Evolutionary conservation across 176 grass and related monocot genomes (phyloP).

Genomic region (Urochloa ruziziensis): DNA sequence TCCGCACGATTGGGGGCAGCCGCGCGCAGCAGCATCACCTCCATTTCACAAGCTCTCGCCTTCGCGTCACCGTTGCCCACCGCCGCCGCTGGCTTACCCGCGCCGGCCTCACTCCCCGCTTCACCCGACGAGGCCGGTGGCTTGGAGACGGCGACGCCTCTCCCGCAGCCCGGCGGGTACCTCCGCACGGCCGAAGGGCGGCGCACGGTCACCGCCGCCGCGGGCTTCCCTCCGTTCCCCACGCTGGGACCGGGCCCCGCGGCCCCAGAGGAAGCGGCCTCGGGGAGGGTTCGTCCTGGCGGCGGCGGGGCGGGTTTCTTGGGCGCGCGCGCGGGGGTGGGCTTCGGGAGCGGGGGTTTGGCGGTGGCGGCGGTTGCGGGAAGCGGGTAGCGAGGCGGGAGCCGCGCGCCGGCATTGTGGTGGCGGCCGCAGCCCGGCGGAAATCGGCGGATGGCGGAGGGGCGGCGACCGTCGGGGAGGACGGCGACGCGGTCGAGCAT

Average conservation of each 20-base stretch:
- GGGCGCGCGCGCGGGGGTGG: conserved; percentile 1
- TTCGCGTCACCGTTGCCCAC: background rate
- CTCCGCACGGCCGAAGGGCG: conserved; percentile 29
- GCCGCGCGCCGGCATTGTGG: background rate
- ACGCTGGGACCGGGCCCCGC: background rate
- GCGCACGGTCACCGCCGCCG: background rate
- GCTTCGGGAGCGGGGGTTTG: background rate
- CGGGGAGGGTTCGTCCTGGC: background rate
- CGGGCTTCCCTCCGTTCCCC: background rate
- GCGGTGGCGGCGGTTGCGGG: background rate
- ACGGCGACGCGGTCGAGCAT: background rate
- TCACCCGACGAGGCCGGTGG: background rate
- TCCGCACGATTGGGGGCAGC: background rate
- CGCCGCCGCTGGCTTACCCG: background rate
- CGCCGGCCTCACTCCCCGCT: background rate
- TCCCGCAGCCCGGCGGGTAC: conserved; percentile 43
- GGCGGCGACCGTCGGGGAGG: background rate
- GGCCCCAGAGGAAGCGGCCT: background rate
- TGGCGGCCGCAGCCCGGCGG: conserved; percentile 32
- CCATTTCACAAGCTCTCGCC: background rate
- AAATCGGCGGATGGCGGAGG: conserved; percentile 38
- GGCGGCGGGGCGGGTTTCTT: background rate
- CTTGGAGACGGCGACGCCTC: background rate
- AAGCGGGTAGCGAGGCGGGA: background rate
- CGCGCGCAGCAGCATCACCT: background rate